Percentiles rank a stretch among this genome's conserved stretches.
Evolutionary conservation across 371 early-diverging fungal species (phyloP).

Genomic region (Dipsacomyces acuminosporus): DNA sequence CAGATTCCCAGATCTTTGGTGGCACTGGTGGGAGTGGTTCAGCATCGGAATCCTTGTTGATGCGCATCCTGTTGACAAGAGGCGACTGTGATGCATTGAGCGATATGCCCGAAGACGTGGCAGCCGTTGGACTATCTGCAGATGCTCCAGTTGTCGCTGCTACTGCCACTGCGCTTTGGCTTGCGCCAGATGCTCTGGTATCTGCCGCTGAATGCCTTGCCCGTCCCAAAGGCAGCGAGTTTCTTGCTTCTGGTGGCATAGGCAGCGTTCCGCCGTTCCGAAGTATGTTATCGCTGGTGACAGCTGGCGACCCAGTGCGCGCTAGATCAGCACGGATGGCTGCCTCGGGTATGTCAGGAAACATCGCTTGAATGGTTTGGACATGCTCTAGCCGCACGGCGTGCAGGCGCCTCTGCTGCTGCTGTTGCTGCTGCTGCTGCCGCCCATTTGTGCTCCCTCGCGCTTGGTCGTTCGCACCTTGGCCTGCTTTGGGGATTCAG

Average conservation of each 20-base stretch:
- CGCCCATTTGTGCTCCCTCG: constrained; percentile 2
- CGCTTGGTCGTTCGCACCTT: constrained; percentile 28
- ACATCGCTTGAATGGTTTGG: constrained; percentile 75
- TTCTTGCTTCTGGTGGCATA: constrained; percentile 13
- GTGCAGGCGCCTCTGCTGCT: constrained; percentile 26
- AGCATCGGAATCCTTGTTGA: constrained; percentile 14
- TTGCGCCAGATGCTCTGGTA: neutral
- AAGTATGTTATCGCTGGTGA: constrained; percentile 83
- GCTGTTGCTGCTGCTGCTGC: no score
- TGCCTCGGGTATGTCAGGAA: constrained; percentile 78
- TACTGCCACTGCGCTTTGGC: constrained; percentile 12
- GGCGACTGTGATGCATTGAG: constrained; percentile 33
- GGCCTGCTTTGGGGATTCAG: constrained; percentile 13
- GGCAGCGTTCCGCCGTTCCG: constrained; percentile 64
- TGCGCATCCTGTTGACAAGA: constrained; percentile 31
- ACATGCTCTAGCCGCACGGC: constrained; percentile 53
- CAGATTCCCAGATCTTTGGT: constrained; percentile 72
- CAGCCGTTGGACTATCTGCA: neutral
- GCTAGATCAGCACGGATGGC: constrained; percentile 80
- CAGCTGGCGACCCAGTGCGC: constrained; percentile 81
- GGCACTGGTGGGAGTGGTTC: constrained; percentile 54
- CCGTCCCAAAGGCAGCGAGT: no score
- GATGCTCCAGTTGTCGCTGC: neutral
- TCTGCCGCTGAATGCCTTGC: no score
- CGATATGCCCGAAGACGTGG: constrained; percentile 11